These are phyloP conservation scores for Boletus sensibilis DNA, from an alignment of 768 basidiomycete genomes.

Conservation along the genomic window DNA sequence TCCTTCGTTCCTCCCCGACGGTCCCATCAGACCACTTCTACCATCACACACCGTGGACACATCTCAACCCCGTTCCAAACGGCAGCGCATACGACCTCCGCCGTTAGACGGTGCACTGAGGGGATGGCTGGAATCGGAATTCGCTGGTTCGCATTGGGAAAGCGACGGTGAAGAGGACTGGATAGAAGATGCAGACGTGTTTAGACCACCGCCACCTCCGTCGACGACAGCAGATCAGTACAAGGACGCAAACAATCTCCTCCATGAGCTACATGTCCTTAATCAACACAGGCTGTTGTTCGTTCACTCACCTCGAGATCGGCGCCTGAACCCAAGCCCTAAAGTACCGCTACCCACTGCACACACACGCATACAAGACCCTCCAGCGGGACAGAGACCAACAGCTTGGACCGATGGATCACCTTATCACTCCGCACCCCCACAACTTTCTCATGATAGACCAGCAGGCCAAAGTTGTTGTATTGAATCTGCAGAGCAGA, in stretches of 20 bases:
- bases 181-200: constrained; percentile 36
- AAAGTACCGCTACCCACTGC: background rate
- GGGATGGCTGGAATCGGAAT: constrained; percentile 39
- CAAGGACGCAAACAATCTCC: constrained; percentile 58
- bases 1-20: constrained; percentile 21
- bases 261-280: constrained; percentile 69
- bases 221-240: constrained; percentile 41
- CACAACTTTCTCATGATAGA: constrained; percentile 1
- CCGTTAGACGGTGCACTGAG: constrained; percentile 50
- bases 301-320: constrained; percentile 15
- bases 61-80: constrained; percentile 43
- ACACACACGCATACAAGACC: background rate
- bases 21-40: constrained; percentile 11
- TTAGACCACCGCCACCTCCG: constrained; percentile 15
- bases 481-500: constrained; percentile 4
- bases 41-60: constrained; percentile 9
- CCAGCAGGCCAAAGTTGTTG: background rate
- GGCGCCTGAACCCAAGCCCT: background rate
- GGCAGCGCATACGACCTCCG: constrained; percentile 52
- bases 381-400: background rate
- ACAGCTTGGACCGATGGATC: constrained; percentile 1
- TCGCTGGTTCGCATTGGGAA: constrained; percentile 12
- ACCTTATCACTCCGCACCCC: constrained; percentile 1
- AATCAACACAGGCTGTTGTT: constrained; percentile 62
- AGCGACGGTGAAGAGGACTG: constrained; percentile 35